A percentile compares a stretch with the other conserved stretches of the same genome.
Conservation (phyloP, 1,284 basidiomycete genomes). For the Ustilago bromivora region DNA sequence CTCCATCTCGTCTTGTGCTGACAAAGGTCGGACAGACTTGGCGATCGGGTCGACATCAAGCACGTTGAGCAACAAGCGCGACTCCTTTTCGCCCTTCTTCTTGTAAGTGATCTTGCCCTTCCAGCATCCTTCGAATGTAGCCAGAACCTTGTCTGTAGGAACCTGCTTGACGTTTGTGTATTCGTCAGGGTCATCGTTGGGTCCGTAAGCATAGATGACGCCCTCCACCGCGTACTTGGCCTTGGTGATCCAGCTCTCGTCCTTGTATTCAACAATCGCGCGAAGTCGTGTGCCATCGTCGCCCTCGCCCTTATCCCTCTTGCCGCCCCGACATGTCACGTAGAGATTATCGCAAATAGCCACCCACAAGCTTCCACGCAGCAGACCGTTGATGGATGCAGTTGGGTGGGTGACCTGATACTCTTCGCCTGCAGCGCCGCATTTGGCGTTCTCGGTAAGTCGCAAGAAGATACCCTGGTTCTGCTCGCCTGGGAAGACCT, state of each 20-base stretch:
- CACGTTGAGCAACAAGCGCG: conserved; percentile 81
- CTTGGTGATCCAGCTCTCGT: conserved; percentile 95
- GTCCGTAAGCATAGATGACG: conserved; percentile 82
- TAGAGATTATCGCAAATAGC: conserved; percentile 83
- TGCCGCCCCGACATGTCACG: conserved; percentile 82
- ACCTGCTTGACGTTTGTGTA: conserved; percentile 93
- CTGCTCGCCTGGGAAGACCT: conserved; percentile 75
- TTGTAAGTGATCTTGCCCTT: conserved; percentile 84
- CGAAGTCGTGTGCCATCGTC: conserved; percentile 74
- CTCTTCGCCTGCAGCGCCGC: conserved; percentile 59
- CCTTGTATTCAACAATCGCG: conserved; percentile 91
- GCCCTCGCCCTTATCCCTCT: conserved; percentile 69
- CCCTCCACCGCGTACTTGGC: conserved; percentile 90
- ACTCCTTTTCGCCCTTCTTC: conserved; percentile 77
- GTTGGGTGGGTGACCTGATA: conserved; percentile 85
- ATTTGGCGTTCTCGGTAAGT: conserved; percentile 55
- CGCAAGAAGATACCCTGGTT: conserved; percentile 80
- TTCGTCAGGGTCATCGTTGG: conserved; percentile 73
- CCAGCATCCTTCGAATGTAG: conserved; percentile 90
- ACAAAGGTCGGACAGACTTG: conserved; percentile 84
- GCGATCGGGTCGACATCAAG: conserved; percentile 80
- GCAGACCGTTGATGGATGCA: conserved; percentile 89
- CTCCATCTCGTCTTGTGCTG: conserved; percentile 83
- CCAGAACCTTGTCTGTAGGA: conserved; percentile 81
- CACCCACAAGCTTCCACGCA: conserved; percentile 89